Conservation (phyloP, 257 asterid genomes). For the Sherardia arvensis region DNA sequence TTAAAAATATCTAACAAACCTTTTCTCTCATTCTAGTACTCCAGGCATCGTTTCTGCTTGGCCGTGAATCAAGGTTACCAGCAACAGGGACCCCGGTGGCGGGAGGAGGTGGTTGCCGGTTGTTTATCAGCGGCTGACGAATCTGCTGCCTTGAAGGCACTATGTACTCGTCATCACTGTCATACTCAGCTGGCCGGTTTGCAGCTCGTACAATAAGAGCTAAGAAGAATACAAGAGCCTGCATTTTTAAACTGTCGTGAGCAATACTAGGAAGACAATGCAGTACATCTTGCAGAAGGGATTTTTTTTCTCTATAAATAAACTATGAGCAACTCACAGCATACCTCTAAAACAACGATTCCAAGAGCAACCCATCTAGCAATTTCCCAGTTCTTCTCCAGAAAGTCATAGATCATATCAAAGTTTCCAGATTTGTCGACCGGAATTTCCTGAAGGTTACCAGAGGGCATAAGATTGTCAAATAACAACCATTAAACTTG, state of each 20-base stretch:
- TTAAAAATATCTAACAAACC: conserved; percentile 27
- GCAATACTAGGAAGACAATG: background rate
- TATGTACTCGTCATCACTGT: conserved; percentile 92
- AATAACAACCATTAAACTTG: background rate
- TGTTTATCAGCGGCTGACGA: conserved; percentile 73
- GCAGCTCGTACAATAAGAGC: conserved; percentile 89
- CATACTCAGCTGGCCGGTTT: conserved; percentile 81
- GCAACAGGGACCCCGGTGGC: conserved; percentile 69
- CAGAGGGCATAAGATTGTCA: background rate
- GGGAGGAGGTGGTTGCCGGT: conserved; percentile 55
- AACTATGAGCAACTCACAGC: background rate
- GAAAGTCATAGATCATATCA: conserved; percentile 49
- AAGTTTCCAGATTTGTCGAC: conserved; percentile 54
- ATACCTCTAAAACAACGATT: conserved; percentile 63
- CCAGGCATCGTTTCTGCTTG: conserved; percentile 97
- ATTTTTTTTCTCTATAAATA: too few species aligned
- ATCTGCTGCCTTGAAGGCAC: conserved; percentile 73
- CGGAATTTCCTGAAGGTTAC: conserved; percentile 50
- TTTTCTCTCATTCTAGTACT: conserved; percentile 96
- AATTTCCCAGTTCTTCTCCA: conserved; percentile 64
- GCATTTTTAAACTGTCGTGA: conserved; percentile 22
- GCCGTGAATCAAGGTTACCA: conserved; percentile 71
- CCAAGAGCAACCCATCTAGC: conserved; percentile 83
- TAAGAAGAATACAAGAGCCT: conserved; percentile 83
- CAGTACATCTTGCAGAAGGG: too few species aligned